Percentiles rank a stretch among this genome's conserved stretches.
Conservation (phyloP, 2,329 filamentous ascomycete species). For the Sodiomyces alkalinus region DNA sequence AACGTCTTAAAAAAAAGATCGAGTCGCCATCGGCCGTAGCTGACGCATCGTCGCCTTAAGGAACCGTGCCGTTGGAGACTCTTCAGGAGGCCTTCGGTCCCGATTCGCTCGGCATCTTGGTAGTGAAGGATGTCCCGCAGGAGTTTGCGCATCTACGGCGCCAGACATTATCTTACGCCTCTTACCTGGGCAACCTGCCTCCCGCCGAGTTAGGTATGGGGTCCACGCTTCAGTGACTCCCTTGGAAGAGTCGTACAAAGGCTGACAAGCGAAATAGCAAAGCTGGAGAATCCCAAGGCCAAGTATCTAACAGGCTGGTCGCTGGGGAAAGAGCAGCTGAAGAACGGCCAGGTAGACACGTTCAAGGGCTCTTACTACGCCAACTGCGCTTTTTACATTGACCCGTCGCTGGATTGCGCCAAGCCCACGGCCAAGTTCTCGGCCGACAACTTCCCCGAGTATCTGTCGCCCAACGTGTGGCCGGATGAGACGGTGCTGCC, state of each 20-base stretch:
- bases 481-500: conserved; percentile 53
- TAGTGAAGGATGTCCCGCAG: conserved; percentile 73
- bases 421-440: conserved; percentile 43
- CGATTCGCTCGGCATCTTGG: conserved; percentile 75
- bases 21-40: background rate
- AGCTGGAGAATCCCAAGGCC: conserved; percentile 42
- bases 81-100: conserved; percentile 77
- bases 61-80: conserved; percentile 49
- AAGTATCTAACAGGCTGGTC: conserved; percentile 65
- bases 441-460: conserved; percentile 60
- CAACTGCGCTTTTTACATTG: conserved; percentile 66
- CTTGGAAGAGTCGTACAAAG: too few species aligned
- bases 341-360: conserved; percentile 62
- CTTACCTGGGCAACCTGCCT: conserved; percentile 73
- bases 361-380: conserved; percentile 76
- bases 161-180: conserved; percentile 69
- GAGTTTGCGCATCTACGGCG: conserved; percentile 58
- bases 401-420: conserved; percentile 45
- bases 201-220: conserved; percentile 55
- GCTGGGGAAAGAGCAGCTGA: conserved; percentile 66
- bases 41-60: conserved; percentile 21
- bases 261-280: conserved; percentile 27
- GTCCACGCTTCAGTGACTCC: too few species aligned
- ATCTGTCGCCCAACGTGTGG: conserved; percentile 85
- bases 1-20: too few species aligned